phyloP scores from a whole-genome alignment of 202 grass and related monocot species.

The Hordeum pubiflorum region DNA sequence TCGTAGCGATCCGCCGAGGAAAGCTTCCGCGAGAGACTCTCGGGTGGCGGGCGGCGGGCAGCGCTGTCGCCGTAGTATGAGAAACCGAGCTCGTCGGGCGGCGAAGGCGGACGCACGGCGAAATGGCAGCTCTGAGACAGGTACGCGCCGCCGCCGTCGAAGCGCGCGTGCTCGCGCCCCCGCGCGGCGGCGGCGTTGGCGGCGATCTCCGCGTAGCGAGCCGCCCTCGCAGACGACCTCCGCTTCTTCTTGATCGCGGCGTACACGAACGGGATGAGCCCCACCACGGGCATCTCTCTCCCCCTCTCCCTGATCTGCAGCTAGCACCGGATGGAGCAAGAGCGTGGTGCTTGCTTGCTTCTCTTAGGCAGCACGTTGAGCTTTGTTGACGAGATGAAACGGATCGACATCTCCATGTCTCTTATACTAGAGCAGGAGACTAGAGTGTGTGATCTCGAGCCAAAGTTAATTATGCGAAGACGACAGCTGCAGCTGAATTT shows the following conservation, averaged over 20 bases:
- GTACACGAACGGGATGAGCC: constrained; percentile 38
- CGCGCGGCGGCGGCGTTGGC: neutral
- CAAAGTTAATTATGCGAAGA: neutral
- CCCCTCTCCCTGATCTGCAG: neutral
- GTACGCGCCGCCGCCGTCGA: neutral
- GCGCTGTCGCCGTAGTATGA: neutral
- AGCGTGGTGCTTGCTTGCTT: neutral
- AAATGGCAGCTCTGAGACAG: constrained; percentile 34
- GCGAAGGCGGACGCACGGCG: neutral
- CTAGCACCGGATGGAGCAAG: neutral
- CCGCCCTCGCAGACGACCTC: neutral
- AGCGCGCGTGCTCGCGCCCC: neutral
- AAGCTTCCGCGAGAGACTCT: neutral
- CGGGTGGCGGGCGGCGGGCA: neutral
- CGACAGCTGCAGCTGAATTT: neutral
- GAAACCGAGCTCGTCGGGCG: neutral
- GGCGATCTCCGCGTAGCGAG: constrained; percentile 4
- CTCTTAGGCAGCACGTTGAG: too few relatives aligned
- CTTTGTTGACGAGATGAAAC: neutral
- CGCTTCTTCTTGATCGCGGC: constrained; percentile 35
- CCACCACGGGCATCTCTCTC: constrained; percentile 20
- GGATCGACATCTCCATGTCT: neutral
- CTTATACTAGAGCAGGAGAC: neutral
- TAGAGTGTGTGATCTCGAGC: neutral
- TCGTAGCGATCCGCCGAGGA: neutral